Percentiles rank a stretch among this genome's conserved stretches.
Evolutionary conservation across 345 rosid genomes (phyloP).

Genomic region (Diplotaxis tenuifolia): DNA sequence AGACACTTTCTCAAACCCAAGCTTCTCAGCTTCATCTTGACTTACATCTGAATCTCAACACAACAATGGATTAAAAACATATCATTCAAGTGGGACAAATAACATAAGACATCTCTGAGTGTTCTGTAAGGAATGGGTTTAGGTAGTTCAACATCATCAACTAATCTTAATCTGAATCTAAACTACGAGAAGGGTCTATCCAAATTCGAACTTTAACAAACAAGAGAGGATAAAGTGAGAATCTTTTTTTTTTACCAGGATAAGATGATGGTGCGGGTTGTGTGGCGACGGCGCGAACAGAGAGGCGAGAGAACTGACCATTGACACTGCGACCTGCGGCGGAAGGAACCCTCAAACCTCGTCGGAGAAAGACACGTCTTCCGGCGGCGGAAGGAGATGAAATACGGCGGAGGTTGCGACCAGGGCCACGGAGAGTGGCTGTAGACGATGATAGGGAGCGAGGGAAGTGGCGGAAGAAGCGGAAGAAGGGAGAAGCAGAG

Average conservation of each 20-base stretch:
- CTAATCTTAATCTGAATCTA: conserved; percentile 6
- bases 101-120: background rate
- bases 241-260: conserved; percentile 53
- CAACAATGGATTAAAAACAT: too few relatives aligned
- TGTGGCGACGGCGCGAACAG: conserved; percentile 64
- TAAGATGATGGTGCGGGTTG: conserved; percentile 52
- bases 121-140: conserved; percentile 10
- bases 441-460: conserved; percentile 33
- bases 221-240: background rate
- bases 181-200: background rate
- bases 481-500: conserved; percentile 41
- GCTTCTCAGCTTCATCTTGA: conserved; percentile 60
- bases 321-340: conserved; percentile 33
- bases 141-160: background rate
- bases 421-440: conserved; percentile 16
- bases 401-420: conserved; percentile 37
- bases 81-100: background rate
- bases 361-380: conserved; percentile 43
- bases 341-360: conserved; percentile 37
- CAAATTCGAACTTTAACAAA: background rate
- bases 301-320: conserved; percentile 51
- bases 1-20: conserved; percentile 81
- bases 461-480: conserved; percentile 40
- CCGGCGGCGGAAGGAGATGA: conserved; percentile 34
- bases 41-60: conserved; percentile 42